Evolutionary conservation across 768 basidiomycete species (phyloP).

Genomic region (Trametes punicea): DNA sequence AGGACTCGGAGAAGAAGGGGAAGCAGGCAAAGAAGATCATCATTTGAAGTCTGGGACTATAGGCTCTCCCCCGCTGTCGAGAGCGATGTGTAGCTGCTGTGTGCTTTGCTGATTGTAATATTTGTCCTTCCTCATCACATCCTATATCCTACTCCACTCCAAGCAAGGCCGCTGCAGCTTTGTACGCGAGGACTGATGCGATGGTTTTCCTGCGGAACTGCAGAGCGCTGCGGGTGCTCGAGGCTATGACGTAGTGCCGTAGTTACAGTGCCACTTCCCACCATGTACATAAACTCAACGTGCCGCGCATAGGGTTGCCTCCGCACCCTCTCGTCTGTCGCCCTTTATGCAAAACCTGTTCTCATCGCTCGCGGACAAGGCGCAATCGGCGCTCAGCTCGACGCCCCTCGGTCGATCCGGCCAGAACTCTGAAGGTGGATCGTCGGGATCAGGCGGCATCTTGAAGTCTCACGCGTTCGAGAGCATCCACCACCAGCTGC

Average conservation of each 20-base stretch:
- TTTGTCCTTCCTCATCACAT: constrained; percentile 13
- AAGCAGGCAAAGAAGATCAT: constrained; percentile 77
- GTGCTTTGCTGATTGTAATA: constrained; percentile 24
- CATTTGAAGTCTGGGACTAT: constrained; percentile 39
- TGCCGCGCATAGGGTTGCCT: constrained; percentile 14
- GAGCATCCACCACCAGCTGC: constrained; percentile 67
- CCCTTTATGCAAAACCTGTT: constrained; percentile 53
- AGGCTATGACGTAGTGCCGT: constrained; percentile 26
- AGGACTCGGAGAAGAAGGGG: constrained; percentile 93
- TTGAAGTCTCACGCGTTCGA: constrained; percentile 43
- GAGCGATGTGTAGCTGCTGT: constrained; percentile 14
- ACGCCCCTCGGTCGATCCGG: constrained; percentile 46
- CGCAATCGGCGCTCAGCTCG: constrained; percentile 65
- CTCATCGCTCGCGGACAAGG: constrained; percentile 70
- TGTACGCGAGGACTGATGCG: not conserved
- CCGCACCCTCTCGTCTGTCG: constrained; percentile 12
- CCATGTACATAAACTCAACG: constrained; percentile 19
- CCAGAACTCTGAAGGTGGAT: constrained; percentile 46
- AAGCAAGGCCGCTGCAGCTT: not conserved
- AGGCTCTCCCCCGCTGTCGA: not conserved
- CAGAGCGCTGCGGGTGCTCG: not conserved
- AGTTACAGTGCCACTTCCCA: constrained; percentile 16
- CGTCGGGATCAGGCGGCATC: constrained; percentile 22
- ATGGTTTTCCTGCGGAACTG: not conserved
- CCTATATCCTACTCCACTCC: constrained; percentile 10